A percentile compares a stretch with the other conserved stretches of the same genome.
Evolutionary conservation across 352 stramenopile genomes (phyloP).

Genomic region (Pythium brassicae): DNA sequence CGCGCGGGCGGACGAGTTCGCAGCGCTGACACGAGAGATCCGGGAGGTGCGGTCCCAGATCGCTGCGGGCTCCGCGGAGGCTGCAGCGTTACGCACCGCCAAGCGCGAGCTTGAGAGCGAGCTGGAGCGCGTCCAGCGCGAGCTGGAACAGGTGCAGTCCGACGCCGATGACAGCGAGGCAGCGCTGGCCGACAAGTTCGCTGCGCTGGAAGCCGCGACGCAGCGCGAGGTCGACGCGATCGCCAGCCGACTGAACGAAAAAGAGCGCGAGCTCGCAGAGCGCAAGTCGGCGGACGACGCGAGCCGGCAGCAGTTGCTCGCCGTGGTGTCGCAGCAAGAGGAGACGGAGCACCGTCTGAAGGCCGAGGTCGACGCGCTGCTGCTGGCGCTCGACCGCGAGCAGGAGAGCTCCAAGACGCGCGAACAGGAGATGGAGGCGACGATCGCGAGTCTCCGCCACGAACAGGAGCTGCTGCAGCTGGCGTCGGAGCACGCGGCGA

Average conservation of each 20-base stretch:
- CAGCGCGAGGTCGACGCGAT: slow-evolving; percentile 25
- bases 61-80: slow-evolving; percentile 26
- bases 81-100: slow-evolving; percentile 27
- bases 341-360: slow-evolving; percentile 37
- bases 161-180: slow-evolving; percentile 1
- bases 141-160: slow-evolving; percentile 2
- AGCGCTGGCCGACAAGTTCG: slow-evolving; percentile 28
- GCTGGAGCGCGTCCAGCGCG: slow-evolving; percentile 18
- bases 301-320: slow-evolving; percentile 32
- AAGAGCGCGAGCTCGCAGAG: slow-evolving; percentile 28
- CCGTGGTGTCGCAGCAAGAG: slow-evolving; percentile 38
- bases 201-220: slow-evolving; percentile 10
- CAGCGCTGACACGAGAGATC: slow-evolving; percentile 33
- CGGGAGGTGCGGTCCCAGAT: slow-evolving; percentile 37
- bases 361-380: slow-evolving; percentile 34
- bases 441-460: slow-evolving; percentile 27
- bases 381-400: slow-evolving; percentile 40
- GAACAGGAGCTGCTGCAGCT: slow-evolving; percentile 26
- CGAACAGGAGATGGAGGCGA: slow-evolving; percentile 35
- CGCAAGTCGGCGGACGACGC: slow-evolving; percentile 30
- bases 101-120: slow-evolving; percentile 35
- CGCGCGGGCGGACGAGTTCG: slow-evolving; percentile 34
- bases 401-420: slow-evolving; percentile 33
- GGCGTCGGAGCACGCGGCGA: slow-evolving; percentile 28
- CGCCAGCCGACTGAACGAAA: slow-evolving; percentile 18